Conservation (phyloP, 441 rosid genomes). For the Erodium trifolium region DNA sequence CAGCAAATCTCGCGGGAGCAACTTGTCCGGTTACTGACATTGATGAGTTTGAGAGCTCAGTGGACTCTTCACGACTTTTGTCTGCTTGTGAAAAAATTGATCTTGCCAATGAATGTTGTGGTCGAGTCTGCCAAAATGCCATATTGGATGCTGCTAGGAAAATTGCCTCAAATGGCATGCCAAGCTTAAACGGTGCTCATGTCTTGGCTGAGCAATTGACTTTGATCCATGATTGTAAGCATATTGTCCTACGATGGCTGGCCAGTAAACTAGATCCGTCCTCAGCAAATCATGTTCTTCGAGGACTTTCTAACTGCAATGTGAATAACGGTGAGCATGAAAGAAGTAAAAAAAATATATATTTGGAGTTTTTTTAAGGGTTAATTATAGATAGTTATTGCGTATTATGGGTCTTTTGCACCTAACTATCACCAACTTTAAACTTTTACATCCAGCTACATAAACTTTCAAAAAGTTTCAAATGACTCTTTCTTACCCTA, state of each 20-base stretch:
- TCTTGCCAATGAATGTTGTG: slow-evolving; percentile 32
- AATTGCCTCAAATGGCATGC: slow-evolving; percentile 22
- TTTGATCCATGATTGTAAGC: slow-evolving; percentile 24
- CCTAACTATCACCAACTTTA: no score
- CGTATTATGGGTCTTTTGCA: no score
- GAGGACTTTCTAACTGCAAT: slow-evolving; percentile 34
- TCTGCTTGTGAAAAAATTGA: slow-evolving; percentile 34
- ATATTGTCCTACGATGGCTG: slow-evolving; percentile 30
- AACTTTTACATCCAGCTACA: no score
- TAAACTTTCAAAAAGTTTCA: no score
- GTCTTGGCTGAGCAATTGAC: slow-evolving; percentile 21
- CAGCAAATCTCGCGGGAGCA: slow-evolving; percentile 26
- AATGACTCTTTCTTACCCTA: no score
- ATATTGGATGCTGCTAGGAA: slow-evolving; percentile 26
- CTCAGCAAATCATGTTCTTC: slow-evolving; percentile 23
- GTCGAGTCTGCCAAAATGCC: slow-evolving; percentile 30
- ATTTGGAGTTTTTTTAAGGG: no score
- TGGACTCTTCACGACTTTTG: slow-evolving; percentile 29
- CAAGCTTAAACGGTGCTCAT: slow-evolving; percentile 11
- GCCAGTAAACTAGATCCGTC: slow-evolving; percentile 28
- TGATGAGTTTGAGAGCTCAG: slow-evolving; percentile 20
- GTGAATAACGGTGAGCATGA: slow-evolving; percentile 24
- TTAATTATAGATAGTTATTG: no score
- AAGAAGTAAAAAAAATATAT: no score
- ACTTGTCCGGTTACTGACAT: slow-evolving; percentile 27